Percentiles rank a stretch among this genome's conserved stretches.
phyloP scores from a whole-genome alignment of 495 filamentous ascomycete species.

The Aspergillus hancockii region DNA sequence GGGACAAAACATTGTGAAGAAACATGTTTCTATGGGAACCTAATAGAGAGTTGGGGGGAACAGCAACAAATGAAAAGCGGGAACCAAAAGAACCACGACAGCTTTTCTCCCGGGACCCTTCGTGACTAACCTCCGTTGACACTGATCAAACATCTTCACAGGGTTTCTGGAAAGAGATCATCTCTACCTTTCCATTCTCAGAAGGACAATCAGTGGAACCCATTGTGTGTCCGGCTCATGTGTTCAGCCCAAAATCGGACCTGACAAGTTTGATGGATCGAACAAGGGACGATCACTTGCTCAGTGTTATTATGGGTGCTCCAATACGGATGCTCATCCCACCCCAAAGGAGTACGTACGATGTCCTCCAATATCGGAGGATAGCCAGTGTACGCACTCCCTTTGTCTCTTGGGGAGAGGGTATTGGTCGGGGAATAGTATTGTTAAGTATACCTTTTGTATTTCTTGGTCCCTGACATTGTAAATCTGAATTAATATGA shows the following conservation, averaged over 20 bases:
- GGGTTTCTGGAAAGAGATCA: constrained; percentile 27
- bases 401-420: neutral
- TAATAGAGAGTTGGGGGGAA: neutral
- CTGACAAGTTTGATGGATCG: constrained; percentile 17
- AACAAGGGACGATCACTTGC: constrained; percentile 12
- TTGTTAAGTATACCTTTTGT: neutral
- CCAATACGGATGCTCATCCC: neutral
- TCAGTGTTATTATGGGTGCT: neutral
- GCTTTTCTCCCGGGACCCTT: constrained; percentile 6
- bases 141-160: constrained; percentile 11
- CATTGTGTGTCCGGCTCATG: constrained; percentile 2
- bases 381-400: neutral
- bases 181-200: constrained; percentile 24
- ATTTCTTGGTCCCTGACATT: neutral
- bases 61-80: neutral
- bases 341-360: neutral
- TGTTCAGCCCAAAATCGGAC: constrained; percentile 6
- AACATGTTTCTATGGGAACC: neutral
- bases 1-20: neutral
- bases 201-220: constrained; percentile 36
- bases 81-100: neutral
- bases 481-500: constrained; percentile 1
- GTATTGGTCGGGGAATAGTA: neutral
- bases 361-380: neutral
- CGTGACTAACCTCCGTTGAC: neutral